Percentiles rank a stretch among this genome's conserved stretches.
Evolutionary conservation across 2,329 filamentous ascomycete genomes (phyloP).

Genomic region (Paecilomyces fulvus): DNA sequence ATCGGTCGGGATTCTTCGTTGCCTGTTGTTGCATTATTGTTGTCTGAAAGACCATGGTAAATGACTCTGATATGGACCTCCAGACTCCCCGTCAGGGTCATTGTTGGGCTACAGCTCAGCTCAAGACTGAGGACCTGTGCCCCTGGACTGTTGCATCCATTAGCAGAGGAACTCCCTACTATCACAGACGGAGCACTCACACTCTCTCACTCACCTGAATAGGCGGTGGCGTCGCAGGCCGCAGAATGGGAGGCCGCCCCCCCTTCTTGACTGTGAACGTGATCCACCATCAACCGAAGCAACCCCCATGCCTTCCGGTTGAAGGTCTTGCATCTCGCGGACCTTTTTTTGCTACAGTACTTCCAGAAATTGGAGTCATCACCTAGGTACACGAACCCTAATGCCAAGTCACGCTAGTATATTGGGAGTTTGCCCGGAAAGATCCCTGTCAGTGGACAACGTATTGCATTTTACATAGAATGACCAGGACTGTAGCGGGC

Average conservation of each 20-base stretch:
- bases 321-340: too few species aligned
- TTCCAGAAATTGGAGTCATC: too few species aligned
- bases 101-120: not conserved
- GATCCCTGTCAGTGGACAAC: too few species aligned
- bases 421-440: too few species aligned
- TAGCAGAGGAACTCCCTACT: not conserved
- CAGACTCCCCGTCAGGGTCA: not conserved
- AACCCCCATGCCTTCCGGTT: too few species aligned
- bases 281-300: too few species aligned
- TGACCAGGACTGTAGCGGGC: too few species aligned
- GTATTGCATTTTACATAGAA: too few species aligned
- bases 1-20: not conserved
- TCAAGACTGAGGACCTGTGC: not conserved
- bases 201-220: not conserved
- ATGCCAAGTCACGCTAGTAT: too few species aligned
- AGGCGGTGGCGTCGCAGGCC: not conserved
- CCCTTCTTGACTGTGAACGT: not conserved
- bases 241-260: not conserved
- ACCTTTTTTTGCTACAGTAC: too few species aligned
- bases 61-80: not conserved
- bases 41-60: conserved; percentile 1
- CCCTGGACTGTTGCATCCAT: not conserved
- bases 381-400: too few species aligned
- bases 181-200: not conserved
- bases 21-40: not conserved